Conservation (phyloP, 306 rosid species). For the Pterocarpus santalinus region DNA sequence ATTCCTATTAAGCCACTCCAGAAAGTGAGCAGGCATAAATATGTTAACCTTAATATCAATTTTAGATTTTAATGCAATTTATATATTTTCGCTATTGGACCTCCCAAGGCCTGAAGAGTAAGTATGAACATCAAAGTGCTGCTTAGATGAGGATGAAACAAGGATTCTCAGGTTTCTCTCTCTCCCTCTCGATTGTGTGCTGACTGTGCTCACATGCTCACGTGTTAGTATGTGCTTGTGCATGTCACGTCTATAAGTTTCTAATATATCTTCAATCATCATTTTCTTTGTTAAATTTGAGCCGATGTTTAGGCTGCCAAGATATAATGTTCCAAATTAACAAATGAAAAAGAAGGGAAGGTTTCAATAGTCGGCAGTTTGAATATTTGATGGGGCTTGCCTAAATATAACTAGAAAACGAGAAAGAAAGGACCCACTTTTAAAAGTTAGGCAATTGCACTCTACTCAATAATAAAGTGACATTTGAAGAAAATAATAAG, state of each 20-base stretch:
- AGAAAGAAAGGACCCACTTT: neutral
- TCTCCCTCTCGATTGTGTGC: constrained; percentile 5
- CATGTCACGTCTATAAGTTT: neutral
- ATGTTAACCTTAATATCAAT: constrained; percentile 45
- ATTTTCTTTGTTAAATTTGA: too few species aligned
- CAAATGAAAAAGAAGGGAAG: too few species aligned
- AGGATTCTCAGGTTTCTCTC: constrained; percentile 49
- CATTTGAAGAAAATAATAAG: too few species aligned
- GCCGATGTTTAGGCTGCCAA: too few species aligned
- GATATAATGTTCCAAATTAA: too few species aligned
- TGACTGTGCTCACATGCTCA: neutral
- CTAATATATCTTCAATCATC: too few species aligned
- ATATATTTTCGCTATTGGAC: constrained; percentile 48
- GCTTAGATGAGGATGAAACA: constrained; percentile 49
- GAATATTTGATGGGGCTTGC: neutral
- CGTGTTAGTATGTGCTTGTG: neutral
- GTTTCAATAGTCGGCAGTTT: neutral
- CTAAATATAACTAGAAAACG: constrained; percentile 4
- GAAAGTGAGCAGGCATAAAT: neutral
- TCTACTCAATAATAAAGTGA: too few species aligned
- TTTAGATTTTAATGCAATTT: constrained; percentile 68
- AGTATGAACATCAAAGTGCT: constrained; percentile 39
- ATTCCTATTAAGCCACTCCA: constrained; percentile 22
- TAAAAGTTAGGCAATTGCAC: too few species aligned
- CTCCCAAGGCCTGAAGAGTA: neutral